A percentile compares a stretch with the other conserved stretches of the same genome.
phyloP scores from a whole-genome alignment of 345 rosid genomes.

The Psidium friedrichsthalianum region DNA sequence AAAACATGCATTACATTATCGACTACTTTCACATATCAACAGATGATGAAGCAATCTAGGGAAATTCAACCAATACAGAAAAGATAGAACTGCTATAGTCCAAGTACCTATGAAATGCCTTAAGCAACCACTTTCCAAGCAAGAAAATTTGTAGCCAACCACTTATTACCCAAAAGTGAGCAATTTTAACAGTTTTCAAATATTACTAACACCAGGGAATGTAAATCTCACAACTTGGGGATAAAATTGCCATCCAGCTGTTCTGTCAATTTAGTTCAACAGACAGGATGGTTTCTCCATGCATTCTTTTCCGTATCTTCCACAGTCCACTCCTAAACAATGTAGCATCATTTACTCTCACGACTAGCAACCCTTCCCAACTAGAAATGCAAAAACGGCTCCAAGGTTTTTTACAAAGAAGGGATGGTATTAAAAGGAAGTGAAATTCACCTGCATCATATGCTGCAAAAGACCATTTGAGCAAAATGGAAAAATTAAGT shows the following conservation, averaged over 20 bases:
- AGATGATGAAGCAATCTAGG: not conserved
- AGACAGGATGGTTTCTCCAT: not conserved
- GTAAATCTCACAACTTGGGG: not conserved
- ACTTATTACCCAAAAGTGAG: not conserved
- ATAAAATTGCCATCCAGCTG: not conserved
- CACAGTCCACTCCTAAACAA: not conserved
- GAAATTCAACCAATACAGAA: not conserved
- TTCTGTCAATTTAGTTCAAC: not conserved
- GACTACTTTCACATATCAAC: not conserved
- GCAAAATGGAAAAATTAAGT: too few species aligned
- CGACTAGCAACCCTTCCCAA: not conserved
- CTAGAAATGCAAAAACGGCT: not conserved
- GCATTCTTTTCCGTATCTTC: not conserved
- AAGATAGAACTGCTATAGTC: not conserved
- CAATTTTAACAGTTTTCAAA: not conserved
- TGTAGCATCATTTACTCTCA: not conserved
- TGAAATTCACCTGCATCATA: too few species aligned
- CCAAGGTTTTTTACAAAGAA: not conserved
- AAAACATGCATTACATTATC: not conserved
- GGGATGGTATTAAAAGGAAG: not conserved
- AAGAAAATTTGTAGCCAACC: not conserved
- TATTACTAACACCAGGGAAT: not conserved
- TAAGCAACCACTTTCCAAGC: not conserved
- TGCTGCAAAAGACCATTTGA: not conserved
- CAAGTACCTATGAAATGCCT: not conserved